Conservation (phyloP, 73 alveolate species). For the Urostyla sp. region DNA sequence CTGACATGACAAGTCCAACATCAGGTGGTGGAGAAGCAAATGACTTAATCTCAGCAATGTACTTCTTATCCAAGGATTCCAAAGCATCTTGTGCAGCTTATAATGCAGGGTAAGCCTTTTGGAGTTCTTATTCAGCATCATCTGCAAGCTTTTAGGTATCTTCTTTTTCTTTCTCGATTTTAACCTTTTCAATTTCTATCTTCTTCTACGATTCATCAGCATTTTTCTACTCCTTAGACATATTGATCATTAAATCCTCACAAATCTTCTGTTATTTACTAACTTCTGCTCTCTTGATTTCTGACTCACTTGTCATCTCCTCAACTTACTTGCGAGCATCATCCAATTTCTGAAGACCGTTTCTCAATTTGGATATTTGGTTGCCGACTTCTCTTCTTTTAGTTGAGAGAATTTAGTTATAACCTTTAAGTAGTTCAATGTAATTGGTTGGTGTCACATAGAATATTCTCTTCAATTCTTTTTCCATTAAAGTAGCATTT, state of each 20-base stretch:
- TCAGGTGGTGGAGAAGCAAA: constrained; percentile 96
- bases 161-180: constrained; percentile 95
- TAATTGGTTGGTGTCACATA: constrained; percentile 99
- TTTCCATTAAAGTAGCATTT: constrained; percentile 87
- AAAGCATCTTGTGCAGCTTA: constrained; percentile 94
- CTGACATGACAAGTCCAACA: constrained; percentile 93
- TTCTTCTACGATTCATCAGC: constrained; percentile 95
- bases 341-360: constrained; percentile 98
- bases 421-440: constrained; percentile 97
- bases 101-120: constrained; percentile 96
- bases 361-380: constrained; percentile 94
- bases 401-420: constrained; percentile 80
- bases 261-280: constrained; percentile 92
- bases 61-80: constrained; percentile 92
- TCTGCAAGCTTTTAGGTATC: constrained; percentile 96
- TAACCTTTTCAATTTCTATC: constrained; percentile 90
- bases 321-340: constrained; percentile 97
- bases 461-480: constrained; percentile 97
- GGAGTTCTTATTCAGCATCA: constrained; percentile 90
- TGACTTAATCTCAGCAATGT: constrained; percentile 91
- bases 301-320: constrained; percentile 95
- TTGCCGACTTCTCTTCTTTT: constrained; percentile 93
- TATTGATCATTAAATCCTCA: constrained; percentile 95
- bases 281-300: constrained; percentile 93
- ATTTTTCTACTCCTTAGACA: constrained; percentile 90